Conservation (phyloP, 345 rosid species). For the Linum usitatissimum region DNA sequence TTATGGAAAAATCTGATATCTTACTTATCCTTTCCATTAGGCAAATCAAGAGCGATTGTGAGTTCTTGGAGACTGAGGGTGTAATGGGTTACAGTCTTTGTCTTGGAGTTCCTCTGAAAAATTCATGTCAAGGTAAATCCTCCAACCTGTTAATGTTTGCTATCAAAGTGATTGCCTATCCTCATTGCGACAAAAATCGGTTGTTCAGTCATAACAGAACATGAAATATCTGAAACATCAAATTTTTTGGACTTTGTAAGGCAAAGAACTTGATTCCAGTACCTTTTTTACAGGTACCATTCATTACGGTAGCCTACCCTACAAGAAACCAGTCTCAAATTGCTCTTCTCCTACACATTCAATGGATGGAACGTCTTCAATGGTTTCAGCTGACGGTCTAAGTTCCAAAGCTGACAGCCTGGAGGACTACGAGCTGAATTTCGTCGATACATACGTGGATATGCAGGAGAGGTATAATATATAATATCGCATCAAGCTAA, state of each 20-base stretch:
- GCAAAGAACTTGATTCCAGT: too few relatives aligned
- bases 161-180: neutral
- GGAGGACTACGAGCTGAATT: slow-evolving; percentile 9
- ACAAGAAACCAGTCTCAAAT: slow-evolving; percentile 6
- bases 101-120: slow-evolving; percentile 37
- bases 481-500: neutral
- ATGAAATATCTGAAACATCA: too few relatives aligned
- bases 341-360: neutral
- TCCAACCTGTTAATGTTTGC: neutral
- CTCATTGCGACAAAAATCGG: too few relatives aligned
- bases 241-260: too few relatives aligned
- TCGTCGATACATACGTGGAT: slow-evolving; percentile 13
- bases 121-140: slow-evolving; percentile 29
- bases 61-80: slow-evolving; percentile 43
- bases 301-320: slow-evolving; percentile 15
- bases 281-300: slow-evolving; percentile 18
- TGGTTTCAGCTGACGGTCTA: slow-evolving; percentile 3
- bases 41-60: slow-evolving; percentile 51
- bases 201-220: too few relatives aligned
- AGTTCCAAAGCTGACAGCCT: slow-evolving; percentile 13
- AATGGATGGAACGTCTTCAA: neutral
- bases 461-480: slow-evolving; percentile 20
- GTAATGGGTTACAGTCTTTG: slow-evolving; percentile 48
- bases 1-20: neutral
- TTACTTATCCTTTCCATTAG: slow-evolving; percentile 12